Evolutionary conservation across 2,329 filamentous ascomycete species (phyloP), one percentile per base, ranked within the genome.

Genomic region (Penicillium sp.): DNA sequence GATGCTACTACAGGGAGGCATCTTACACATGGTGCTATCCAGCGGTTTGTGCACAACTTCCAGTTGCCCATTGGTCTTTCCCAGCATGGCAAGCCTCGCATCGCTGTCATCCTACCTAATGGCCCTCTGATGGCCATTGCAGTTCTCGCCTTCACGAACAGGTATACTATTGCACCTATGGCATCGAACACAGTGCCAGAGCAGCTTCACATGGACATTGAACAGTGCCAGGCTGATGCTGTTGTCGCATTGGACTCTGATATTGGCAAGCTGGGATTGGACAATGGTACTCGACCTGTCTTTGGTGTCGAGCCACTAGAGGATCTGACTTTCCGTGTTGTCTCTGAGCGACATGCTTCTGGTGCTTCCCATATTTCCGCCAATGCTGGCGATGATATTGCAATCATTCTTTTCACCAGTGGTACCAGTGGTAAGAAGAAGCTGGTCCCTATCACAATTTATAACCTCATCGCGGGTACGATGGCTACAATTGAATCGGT

Each of bases 381-480:
- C 4, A 84, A 83, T 62, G 60, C 64, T 4, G 71, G 75, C 2
- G 74, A 82, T 39, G 81, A 84, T 57, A 76, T 79, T 22, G 77
- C 75, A 4, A 74, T 85, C 51, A 74, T 85, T 46, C 74, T 85
- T 1, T 84, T 85, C 65, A 86, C 83, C 0, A 84, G 81, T 56
- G 83, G 83, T 19, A 85, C 83, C 0, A 83, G 79, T 19, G 83
- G 83, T 2, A 83, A 76, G n/a, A 85, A 84, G 68, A 85, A 85
- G 67, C 73, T 84, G 3, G 83, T 85, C 2, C 83, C 83, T 0
- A 74, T 84, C 26, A 80, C 78, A 2, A 71, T 78, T 0, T 78
- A 82, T 57, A 79, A 81, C 3, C 78, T 85, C 50, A 69, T 84
- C 9, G 72, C 76, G 8, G 82, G 83, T 2, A 78, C 83, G 3